Evolutionary conservation across 2,329 filamentous ascomycete species (phyloP), one percentile per base, ranked within the genome.

Genomic region (Aspergillus fijiensis): DNA sequence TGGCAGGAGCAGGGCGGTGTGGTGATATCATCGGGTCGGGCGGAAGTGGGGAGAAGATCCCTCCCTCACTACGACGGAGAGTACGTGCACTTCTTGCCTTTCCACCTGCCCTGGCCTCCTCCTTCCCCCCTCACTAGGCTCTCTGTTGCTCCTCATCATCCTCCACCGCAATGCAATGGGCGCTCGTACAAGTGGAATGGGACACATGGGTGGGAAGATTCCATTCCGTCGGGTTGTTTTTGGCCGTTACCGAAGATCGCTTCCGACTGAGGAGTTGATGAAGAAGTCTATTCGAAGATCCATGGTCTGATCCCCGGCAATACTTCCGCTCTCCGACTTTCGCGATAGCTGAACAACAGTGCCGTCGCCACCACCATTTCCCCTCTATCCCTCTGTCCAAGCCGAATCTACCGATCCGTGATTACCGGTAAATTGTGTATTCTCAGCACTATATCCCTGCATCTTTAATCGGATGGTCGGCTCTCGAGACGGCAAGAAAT

Each of bases 21-120:
- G 53, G 42, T 55, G 53, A 55, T 55, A 55, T 55, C 53, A 55
- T 55, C 42, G 53, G 53, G 39, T 42, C 52, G 23, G 39, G 42
- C 39, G 39, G 39, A 9, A 19, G 39, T 45, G 39, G 39, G 39
- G 39, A 45, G 39, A 45, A 45, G 11, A 12, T 35, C 33, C 14
- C 33, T 35, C 33, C 14, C 33, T 35, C 14, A 23, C 23, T 23
- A 23, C 23, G 3, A 23, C 23, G 23, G 23, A 23, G 23, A 35
- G 11, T 16, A 29, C 27, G 27, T 29, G 27, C 27, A 29, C 33
- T 35, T 35, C 33, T 16, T 35, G 33, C 33, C 33, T 16, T 35
- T 35, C 11, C 33, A 12, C 12, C 14, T 35, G 33, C 33, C 33
- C 33, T 35, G 11, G 33, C 33, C 33, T 4, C 33, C 33, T 3